Base-by-base conservation (phyloP, 768 basidiomycete genomes). In the Hygrocybe coccinea region DNA sequence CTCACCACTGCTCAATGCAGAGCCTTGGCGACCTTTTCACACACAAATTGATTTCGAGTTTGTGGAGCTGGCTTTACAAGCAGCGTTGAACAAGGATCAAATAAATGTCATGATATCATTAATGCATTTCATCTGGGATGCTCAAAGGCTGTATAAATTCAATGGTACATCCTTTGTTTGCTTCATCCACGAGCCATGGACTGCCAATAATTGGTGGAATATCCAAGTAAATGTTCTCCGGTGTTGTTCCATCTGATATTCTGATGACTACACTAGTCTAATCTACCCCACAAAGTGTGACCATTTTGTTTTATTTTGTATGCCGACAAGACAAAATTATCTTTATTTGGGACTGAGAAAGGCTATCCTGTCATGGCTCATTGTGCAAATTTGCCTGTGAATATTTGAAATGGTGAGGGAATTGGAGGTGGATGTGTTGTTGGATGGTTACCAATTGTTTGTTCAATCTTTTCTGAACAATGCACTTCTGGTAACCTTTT, bases 251-350 rank as follows among this genome's bases (percentile, higher is more conserved):
- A 12, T 47, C 15, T 6, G 36, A 36, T 35, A 41, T 43, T 46
- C 43, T 17, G 35, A 45, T 43, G 37, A 10, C 41, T 46, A 56
- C 39, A 59, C 50, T 56, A 62, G 59, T 50, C 48, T 12, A 4
- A 56, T 36, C 36, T 73, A 9, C 67, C 68, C n/a, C 37, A 44
- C 7, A 55, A 47, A 17, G 68, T 55, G 1, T 66, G 67, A 22
- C 67, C 70, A 0, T 57, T 73, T 15, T 57, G 59, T 5, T 65
- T 71, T 29, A 70, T 75, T 22, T 39, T 77, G 0, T 78, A 76
- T 65, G 71, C 75, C 5, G 74, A 76, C 60, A 76, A 76, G 48
- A 67, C 70, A 1, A 65, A 67, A 14, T 57, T 76, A 1, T 76
- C 72, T 2, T 65, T 67, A 3, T 76, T 76, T 61, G 70, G 74